phyloP scores from a whole-genome alignment of 1,284 basidiomycete species.

The Ceratobasidium sp. region DNA sequence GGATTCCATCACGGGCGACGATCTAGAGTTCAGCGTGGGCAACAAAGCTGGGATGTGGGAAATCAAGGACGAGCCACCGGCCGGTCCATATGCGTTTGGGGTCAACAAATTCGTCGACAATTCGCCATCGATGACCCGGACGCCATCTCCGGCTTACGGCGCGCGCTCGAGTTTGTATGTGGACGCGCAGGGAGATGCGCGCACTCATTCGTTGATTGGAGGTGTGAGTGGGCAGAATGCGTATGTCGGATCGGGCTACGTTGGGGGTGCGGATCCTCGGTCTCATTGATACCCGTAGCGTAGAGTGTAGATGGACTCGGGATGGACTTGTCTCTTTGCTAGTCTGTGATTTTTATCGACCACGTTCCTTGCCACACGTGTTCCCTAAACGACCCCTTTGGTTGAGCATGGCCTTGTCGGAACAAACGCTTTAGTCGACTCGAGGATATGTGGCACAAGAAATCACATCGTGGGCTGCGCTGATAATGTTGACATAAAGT shows the following conservation, averaged over 20 bases:
- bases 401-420: no score
- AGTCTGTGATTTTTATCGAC: no score
- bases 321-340: no score
- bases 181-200: conserved; percentile 23
- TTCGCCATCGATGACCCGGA: conserved; percentile 32
- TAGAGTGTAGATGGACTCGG: no score
- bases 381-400: no score
- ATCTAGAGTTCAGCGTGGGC: conserved; percentile 98
- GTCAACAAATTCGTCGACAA: conserved; percentile 38
- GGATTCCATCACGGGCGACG: conserved; percentile 97
- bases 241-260: conserved; percentile 42
- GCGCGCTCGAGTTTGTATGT: conserved; percentile 18
- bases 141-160: not conserved
- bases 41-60: conserved; percentile 98
- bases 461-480: no score
- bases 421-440: no score
- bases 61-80: conserved; percentile 75
- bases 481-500: no score
- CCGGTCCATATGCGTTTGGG: conserved; percentile 26
- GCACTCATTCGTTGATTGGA: conserved; percentile 37
- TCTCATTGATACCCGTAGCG: conserved; percentile 8
- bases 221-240: conserved; percentile 39
- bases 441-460: no score
- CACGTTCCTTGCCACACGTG: no score
- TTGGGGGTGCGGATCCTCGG: conserved; percentile 28